Base-by-base conservation (phyloP, 345 rosid genomes). In the Citrus glauca region DNA sequence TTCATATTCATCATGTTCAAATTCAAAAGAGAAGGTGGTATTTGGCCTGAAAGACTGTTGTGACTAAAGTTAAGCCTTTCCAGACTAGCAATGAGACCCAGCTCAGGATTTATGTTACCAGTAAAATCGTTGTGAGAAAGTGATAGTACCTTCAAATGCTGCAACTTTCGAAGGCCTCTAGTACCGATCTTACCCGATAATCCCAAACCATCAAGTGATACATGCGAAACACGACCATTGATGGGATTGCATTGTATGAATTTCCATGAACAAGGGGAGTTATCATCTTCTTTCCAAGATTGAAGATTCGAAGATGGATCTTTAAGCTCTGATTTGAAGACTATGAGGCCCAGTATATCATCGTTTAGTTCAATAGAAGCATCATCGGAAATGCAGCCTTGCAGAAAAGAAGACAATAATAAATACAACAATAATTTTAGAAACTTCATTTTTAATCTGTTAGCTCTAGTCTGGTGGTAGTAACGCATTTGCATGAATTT, bases 221-320 rank as follows among this genome's bases (percentile, higher is more conserved):
- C 78, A 40, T 87, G 81, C 27, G 93, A 81, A 67, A 95, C 97
- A 38, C 92, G 82, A n/a, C 90, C 88, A 20, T 81, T 87, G 9
- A 61, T 45, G 4, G 99, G 91, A 74, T 91, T 89, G 84, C 99
- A 96, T 35, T 76, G 72, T 28, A 96, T 55, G 87, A 86, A 94
- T 37, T 81, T 83, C 99, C 99, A 96, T 6, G 97, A 90, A 81
- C 98, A 96, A 4, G 98, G 98, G 5, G 93, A 85, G 71, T 82
- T 57, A 28, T 92, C 94, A 24, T 96, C 97, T 79, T 92, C 97
- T 20, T 81, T 92, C 99, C 99, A 94, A 0, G 98, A 91, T 19
- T 63, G 48, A 27, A 96, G 97, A 74, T 72, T 66, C 19, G 91
- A 87, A 68, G 73, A 81, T 19, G 94, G 88, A 82, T 89, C 98